Evolutionary conservation across 164 flowering plant genomes (phyloP).

Genomic region (Buxus sempervirens): DNA sequence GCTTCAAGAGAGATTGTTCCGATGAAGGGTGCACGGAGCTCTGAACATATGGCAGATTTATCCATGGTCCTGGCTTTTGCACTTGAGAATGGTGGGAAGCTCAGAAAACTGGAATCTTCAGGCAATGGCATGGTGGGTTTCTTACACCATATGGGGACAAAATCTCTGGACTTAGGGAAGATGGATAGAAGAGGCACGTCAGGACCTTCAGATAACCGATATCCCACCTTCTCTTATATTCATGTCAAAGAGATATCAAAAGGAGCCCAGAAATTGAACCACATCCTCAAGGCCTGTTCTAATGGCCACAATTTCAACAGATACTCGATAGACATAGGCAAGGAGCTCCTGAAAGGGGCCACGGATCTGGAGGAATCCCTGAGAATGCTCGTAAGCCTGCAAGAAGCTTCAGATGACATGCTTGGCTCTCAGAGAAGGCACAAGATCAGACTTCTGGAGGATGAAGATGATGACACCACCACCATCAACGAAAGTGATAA

Average conservation of each 20-base stretch:
- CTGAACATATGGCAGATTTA: slow-evolving; percentile 46
- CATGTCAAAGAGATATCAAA: slow-evolving; percentile 68
- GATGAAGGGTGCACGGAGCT: slow-evolving; percentile 31
- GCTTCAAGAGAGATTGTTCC: slow-evolving; percentile 53
- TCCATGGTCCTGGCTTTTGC: slow-evolving; percentile 66
- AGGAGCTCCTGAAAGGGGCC: slow-evolving; percentile 73
- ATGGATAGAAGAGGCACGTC: slow-evolving; percentile 23
- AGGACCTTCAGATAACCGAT: slow-evolving; percentile 22
- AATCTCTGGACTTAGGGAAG: slow-evolving; percentile 30
- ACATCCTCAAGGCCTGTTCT: slow-evolving; percentile 61
- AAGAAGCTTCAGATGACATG: slow-evolving; percentile 64
- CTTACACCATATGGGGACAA: slow-evolving; percentile 37
- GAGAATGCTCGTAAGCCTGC: slow-evolving; percentile 65
- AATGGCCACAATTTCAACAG: slow-evolving; percentile 44
- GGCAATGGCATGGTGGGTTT: slow-evolving; percentile 36
- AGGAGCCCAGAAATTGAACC: slow-evolving; percentile 73
- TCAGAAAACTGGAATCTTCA: slow-evolving; percentile 32
- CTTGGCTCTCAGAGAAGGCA: slow-evolving; percentile 36
- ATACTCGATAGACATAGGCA: slow-evolving; percentile 63
- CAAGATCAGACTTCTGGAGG: slow-evolving; percentile 53
- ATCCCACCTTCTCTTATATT: slow-evolving; percentile 41
- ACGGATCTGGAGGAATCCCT: slow-evolving; percentile 76
- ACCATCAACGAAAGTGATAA: slow-evolving; percentile 13
- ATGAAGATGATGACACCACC: slow-evolving; percentile 36
- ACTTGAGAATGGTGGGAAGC: slow-evolving; percentile 50